These are phyloP conservation scores for Gonium pectorale DNA, from an alignment of 139 green algal species.

Conservation along the genomic window DNA sequence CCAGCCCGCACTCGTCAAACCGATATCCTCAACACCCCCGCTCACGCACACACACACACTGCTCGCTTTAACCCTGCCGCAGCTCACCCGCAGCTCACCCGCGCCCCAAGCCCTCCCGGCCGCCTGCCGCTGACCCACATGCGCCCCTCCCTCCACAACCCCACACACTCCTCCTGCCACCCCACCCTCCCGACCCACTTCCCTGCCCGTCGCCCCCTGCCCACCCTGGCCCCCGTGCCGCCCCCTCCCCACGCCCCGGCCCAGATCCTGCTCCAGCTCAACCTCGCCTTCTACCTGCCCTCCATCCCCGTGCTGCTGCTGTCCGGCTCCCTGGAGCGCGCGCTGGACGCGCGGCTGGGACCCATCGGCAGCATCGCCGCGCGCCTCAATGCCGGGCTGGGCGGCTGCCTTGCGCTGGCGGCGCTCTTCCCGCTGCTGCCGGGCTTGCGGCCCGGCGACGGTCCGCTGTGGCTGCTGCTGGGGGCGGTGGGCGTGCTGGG, in stretches of 20 bases:
- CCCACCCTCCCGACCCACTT: too few species aligned
- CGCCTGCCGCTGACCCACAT: too few species aligned
- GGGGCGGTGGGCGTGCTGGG: conserved; percentile 66
- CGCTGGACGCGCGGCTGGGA: conserved; percentile 72
- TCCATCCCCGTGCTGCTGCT: conserved; percentile 80
- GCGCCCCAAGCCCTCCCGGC: too few species aligned
- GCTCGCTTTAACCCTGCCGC: too few species aligned
- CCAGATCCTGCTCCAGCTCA: conserved; percentile 79
- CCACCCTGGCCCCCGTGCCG: background rate
- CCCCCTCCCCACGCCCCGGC: background rate
- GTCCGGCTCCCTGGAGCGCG: conserved; percentile 53
- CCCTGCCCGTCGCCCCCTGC: background rate
- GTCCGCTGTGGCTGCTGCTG: conserved; percentile 60
- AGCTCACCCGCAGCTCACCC: too few species aligned
- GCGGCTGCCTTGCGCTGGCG: conserved; percentile 30
- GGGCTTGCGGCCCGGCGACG: background rate
- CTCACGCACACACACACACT: too few species aligned
- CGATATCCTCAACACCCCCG: too few species aligned
- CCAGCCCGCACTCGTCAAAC: too few species aligned
- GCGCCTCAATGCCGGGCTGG: conserved; percentile 46
- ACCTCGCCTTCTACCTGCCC: conserved; percentile 85
- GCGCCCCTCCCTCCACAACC: too few species aligned
- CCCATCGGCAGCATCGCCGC: conserved; percentile 54
- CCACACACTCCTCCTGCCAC: too few species aligned
- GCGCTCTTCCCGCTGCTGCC: conserved; percentile 31